A percentile compares a stretch with the other conserved stretches of the same genome.
Conservation (phyloP, 2,329 filamentous ascomycete species). For the Cercospora canescens region DNA sequence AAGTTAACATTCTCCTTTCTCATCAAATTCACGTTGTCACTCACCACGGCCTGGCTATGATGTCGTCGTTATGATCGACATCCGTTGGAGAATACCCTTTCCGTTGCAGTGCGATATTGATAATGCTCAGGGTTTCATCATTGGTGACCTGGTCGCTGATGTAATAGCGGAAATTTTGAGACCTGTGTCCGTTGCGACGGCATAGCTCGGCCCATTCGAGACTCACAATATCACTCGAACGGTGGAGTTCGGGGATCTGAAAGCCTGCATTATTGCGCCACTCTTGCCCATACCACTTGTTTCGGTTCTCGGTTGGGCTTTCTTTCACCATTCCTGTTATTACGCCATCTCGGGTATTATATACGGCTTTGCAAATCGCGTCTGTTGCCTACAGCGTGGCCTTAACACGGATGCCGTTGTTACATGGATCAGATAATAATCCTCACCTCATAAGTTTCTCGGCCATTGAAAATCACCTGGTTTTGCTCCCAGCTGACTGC, state of each 20-base stretch:
- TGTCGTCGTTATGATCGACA: not conserved
- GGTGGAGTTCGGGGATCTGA: not conserved
- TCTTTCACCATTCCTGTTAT: not conserved
- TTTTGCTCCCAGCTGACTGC: not conserved
- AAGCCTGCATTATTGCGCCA: not conserved
- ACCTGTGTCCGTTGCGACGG: not conserved
- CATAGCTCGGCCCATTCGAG: not conserved
- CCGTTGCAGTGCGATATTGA: not conserved
- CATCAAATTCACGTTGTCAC: not conserved
- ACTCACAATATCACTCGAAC: not conserved
- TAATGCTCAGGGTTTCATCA: not conserved
- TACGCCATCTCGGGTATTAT: not conserved
- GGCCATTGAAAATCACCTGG: not conserved
- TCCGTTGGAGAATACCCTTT: not conserved
- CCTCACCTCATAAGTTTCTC: not conserved
- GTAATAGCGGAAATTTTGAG: not conserved
- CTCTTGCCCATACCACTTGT: not conserved
- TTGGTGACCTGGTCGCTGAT: not conserved
- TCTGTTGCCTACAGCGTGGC: not conserved
- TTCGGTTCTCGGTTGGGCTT: not conserved
- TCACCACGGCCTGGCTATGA: not conserved
- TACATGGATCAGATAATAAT: not conserved
- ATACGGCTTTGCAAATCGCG: not conserved
- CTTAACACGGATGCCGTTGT: no score
- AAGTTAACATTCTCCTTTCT: no score